Evolutionary conservation across 1,284 basidiomycete genomes (phyloP), one percentile per base, ranked within the genome.

Genomic region (Cutaneotrichosporon cutaneum): DNA sequence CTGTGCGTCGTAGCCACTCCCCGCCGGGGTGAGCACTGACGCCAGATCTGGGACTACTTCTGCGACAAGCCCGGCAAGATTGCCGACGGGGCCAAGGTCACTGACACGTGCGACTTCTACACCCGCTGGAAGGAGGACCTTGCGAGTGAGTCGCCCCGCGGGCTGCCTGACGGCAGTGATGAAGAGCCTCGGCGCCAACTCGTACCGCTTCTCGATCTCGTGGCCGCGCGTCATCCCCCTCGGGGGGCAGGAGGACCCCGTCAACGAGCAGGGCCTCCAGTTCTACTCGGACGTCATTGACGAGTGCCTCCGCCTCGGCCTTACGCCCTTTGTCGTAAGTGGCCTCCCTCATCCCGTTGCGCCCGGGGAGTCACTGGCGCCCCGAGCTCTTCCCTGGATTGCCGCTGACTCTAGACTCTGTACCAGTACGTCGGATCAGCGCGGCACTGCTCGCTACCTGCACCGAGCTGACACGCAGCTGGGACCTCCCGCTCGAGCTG

Each of bases 11-110:
- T 27, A 10, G 2, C 24, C n/a, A 10, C 6, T 11, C 51, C n/a
- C n/a, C n/a, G n/a, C n/a, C n/a, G n/a, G n/a, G n/a, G n/a, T 18
- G 7, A 30, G n/a, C n/a, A 21, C 54, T 58, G 18, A 58, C 24
- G 3, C 9, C 85, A 90, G 80, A 87, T 88, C 68, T 90, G 88
- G 88, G 89, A 90, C 72, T 84, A 84, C 58, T 90, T 88, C 76
- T 85, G 86, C 45, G 83, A 85, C 63, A 79, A 79, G 24, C 87
- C 87, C 0, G 87, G 87, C 57, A 85, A 85, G 75, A 88, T 86
- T 14, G 78, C 82, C 51, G 88, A 90, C 70, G 86, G 87, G 3
- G 77, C 83, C 30, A 83, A 85, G 63, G 88, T 88, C 3, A 87
- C 88, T 63, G 80, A 84, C 54, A 88, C 88, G 5, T 88, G 87